Conservation (phyloP, 148 eudicot species). For the Tetragonia tetragonoides region DNA sequence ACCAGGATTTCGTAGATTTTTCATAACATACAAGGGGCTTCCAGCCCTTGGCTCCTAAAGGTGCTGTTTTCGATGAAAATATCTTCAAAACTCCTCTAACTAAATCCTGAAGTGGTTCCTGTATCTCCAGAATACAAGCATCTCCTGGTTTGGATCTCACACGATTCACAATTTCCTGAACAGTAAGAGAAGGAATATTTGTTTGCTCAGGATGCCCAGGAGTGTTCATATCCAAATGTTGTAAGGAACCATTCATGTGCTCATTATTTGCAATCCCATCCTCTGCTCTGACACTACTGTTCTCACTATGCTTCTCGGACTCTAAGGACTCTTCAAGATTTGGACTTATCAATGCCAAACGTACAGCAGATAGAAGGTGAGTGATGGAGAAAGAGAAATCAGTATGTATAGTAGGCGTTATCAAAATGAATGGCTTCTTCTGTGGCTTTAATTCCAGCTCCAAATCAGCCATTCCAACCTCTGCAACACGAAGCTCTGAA, state of each 20-base stretch:
- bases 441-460: slow-evolving; percentile 60
- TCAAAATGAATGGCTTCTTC: slow-evolving; percentile 62
- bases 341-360: slow-evolving; percentile 67
- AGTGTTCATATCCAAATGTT: slow-evolving; percentile 39
- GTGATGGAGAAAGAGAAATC: slow-evolving; percentile 85
- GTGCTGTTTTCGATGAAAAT: slow-evolving; percentile 80
- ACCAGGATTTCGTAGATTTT: slow-evolving; percentile 71
- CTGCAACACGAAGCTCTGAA: slow-evolving; percentile 43
- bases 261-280: slow-evolving; percentile 36
- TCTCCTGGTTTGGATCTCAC: slow-evolving; percentile 86
- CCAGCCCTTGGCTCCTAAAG: slow-evolving; percentile 94
- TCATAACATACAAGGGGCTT: slow-evolving; percentile 73
- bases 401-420: slow-evolving; percentile 73
- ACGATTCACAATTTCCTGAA: slow-evolving; percentile 77
- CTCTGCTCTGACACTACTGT: slow-evolving; percentile 29
- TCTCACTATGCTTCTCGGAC: slow-evolving; percentile 38
- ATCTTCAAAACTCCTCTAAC: slow-evolving; percentile 86
- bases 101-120: slow-evolving; percentile 92
- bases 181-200: slow-evolving; percentile 58
- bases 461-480: slow-evolving; percentile 42
- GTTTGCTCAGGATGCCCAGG: slow-evolving; percentile 32
- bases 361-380: slow-evolving; percentile 91
- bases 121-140: slow-evolving; percentile 87
- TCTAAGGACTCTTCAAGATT: slow-evolving; percentile 53
- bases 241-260: slow-evolving; percentile 36